Evolutionary conservation across 176 grass and related monocot species (phyloP), one percentile per base, ranked within the genome.

Genomic region (Oropetium thomaeum): DNA sequence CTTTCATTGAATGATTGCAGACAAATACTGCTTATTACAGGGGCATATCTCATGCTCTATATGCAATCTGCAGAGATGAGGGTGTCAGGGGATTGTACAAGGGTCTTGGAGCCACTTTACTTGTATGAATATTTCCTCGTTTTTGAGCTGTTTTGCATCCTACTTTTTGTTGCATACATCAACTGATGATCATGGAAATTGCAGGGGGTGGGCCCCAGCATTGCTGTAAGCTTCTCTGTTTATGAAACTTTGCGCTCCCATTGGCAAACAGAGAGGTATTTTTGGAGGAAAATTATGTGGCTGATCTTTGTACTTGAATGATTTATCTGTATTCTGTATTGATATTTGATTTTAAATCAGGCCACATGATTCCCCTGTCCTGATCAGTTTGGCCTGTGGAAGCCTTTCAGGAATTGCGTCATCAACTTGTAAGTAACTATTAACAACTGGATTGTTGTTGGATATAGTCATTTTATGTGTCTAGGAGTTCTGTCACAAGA

Each of bases 341-440:
- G 26, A 70, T 67, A 61, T 84, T 78, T 47, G 23, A 61, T 79
- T 66, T 82, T 17, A 28, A 74, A 77, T 31, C 80, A 98, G 95
- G 81, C 91, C 95, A 57, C 67, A 65, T 70, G 91, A 98, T 93
- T 89, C 88, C 26, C 76, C 70, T 41, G 71, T 87, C 38, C 65
- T 92, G 30, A 85, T 98, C 62, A 98, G 91, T 81, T 78, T 98
- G 75, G 88, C 84, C 55, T 92, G 95, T 78, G 91, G 95, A 85
- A 98, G 95, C 85, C 86, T 98, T 78, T 93, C 95, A 12, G 95
- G 95, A 47, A 77, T 93, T 78, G 91, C 91, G 54, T 97, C 95
- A 28, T 97, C 95, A 66, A 93, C 95, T 58, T 63, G 95, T 93
- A 88, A 86, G 69, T 87, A 22, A 60, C 61, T 81, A 62, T 70